Base-by-base conservation (phyloP, 495 filamentous ascomycete species). In the Neurospora sp. region DNA sequence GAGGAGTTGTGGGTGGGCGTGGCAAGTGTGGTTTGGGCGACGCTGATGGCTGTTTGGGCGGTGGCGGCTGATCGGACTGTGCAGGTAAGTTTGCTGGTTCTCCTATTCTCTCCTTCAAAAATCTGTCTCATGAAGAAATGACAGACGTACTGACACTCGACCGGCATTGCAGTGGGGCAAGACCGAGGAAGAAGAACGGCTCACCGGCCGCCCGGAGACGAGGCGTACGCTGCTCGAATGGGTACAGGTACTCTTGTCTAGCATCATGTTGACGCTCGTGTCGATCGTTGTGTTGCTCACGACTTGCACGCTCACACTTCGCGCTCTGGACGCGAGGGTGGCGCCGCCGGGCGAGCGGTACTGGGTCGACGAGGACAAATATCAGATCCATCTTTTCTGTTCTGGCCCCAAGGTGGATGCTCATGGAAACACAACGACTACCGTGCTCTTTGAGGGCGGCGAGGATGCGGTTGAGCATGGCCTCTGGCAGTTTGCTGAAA, bases 1-100 rank as follows among this genome's bases (percentile, higher is more conserved):
- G 94, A 97, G 83, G 96, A 97, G 83, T 89, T 93, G 35, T 94
- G 93, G 91, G 91, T 94, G 5, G 96, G 96, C 7, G 92, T 96
- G 71, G 92, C 88, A 8, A 93, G 91, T 31, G 91, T 96, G 3
- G 80, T 93, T 48, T 97, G 94, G 85, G 84, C 83, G n/a, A 71
- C 83, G 72, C n/a, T 85, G 9, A 81, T 85, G 77, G 77, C 82
- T 6, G 40, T 82, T 10, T 86, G 83, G 83, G 80, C 81, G 12
- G 72, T 85, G 18, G 68, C 75, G 7, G 83, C 79, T 9, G 84
- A 85, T 70, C 79, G 91, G n/a, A 85, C 92, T 9, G 96, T 99
- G 16, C 86, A 70, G 71, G 71, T 73, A 37, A 4, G 73, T 75
- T 41, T 16, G 9, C 38, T 12, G 4, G 1, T 20, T 20, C 44